These are phyloP conservation scores for Penstemon eatonii DNA, from an alignment of 257 asterid species.

Conservation along the genomic window DNA sequence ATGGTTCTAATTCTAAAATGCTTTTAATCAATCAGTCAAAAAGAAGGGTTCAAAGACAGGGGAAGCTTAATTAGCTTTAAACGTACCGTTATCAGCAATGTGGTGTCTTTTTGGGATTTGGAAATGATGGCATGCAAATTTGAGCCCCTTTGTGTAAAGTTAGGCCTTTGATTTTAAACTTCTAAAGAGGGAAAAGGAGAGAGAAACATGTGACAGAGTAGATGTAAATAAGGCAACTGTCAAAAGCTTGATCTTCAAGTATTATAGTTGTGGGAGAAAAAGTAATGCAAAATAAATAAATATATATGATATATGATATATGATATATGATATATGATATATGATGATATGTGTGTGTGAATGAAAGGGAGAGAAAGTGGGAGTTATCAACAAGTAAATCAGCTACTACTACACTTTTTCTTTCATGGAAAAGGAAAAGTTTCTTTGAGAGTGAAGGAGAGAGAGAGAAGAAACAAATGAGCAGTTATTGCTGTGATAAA, in stretches of 20 bases:
- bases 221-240: slow-evolving; percentile 38
- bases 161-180: slow-evolving; percentile 63
- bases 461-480: slow-evolving; percentile 16
- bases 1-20: slow-evolving; percentile 30
- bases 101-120: slow-evolving; percentile 31
- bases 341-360: slow-evolving; percentile 20
- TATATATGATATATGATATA: too few species aligned
- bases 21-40: slow-evolving; percentile 51
- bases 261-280: slow-evolving; percentile 24
- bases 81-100: slow-evolving; percentile 49
- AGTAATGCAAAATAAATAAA: neutral
- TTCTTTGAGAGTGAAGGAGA: slow-evolving; percentile 27
- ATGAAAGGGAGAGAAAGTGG: slow-evolving; percentile 28
- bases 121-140: slow-evolving; percentile 68
- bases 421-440: slow-evolving; percentile 57
- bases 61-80: slow-evolving; percentile 35
- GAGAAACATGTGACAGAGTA: slow-evolving; percentile 44
- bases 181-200: slow-evolving; percentile 59
- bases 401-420: slow-evolving; percentile 35
- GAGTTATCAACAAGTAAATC: slow-evolving; percentile 36
- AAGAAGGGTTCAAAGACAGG: slow-evolving; percentile 34
- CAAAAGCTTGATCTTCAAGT: slow-evolving; percentile 44
- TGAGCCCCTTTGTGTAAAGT: slow-evolving; percentile 46
- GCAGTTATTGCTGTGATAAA: slow-evolving; percentile 38
- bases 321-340: too few species aligned